Conservation (phyloP, 1,139 yeast species). For the Candida pseudoviswanathii region DNA sequence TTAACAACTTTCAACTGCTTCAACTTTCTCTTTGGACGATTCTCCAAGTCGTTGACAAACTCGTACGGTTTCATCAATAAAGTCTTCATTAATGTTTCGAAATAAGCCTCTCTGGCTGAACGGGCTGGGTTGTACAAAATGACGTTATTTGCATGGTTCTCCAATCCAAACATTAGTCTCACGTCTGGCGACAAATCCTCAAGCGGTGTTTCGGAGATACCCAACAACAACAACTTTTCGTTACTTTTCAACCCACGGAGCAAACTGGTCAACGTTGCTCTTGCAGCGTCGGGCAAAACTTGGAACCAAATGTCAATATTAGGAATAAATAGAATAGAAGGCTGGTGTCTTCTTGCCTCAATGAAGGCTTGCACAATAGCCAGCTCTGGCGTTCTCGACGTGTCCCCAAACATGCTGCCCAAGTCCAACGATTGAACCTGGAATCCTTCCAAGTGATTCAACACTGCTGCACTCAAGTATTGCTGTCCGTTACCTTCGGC, state of each 20-base stretch:
- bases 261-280: conserved; percentile 70
- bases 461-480: conserved; percentile 79
- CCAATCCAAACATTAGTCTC: conserved; percentile 55
- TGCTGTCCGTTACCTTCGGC: conserved; percentile 85
- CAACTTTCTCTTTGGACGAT: conserved; percentile 52
- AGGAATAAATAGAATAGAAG: conserved; percentile 84
- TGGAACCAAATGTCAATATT: conserved; percentile 77
- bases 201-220: conserved; percentile 59
- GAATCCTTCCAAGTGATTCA: conserved; percentile 85
- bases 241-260: conserved; percentile 68
- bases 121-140: conserved; percentile 45
- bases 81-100: conserved; percentile 56
- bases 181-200: conserved; percentile 37
- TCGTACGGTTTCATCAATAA: conserved; percentile 68
- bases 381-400: conserved; percentile 83
- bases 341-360: conserved; percentile 90
- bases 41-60: conserved; percentile 52
- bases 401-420: conserved; percentile 75
- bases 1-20: conserved; percentile 35
- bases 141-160: conserved; percentile 47
- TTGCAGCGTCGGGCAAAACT: conserved; percentile 69
- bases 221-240: conserved; percentile 78
- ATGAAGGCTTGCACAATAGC: conserved; percentile 80
- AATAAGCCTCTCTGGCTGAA: conserved; percentile 51
- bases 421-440: conserved; percentile 87